Base-by-base conservation (phyloP, 139 green algal genomes). In the Picochlorum sp. region DNA sequence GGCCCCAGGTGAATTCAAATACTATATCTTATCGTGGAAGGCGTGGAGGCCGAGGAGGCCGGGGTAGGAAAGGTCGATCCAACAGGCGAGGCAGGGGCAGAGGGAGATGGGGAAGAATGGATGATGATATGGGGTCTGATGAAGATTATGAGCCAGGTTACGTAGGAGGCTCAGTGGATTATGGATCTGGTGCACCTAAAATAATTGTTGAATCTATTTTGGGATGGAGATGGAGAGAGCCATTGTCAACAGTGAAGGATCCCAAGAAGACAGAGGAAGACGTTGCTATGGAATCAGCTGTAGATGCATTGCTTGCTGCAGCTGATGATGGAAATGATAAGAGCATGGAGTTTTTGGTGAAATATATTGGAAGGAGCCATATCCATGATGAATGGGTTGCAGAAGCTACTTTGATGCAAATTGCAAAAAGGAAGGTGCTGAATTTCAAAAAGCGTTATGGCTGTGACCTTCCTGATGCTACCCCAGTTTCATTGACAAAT, bases 341-440 rank as follows among this genome's bases (percentile, higher is more conserved):
- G 15, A 79, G 89, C 67, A 74, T 75, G 0, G 88, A 95, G 77
- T 95, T 87, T 71, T 74, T 93, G 23, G 87, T 95, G 11, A 94
- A 95, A 72, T 95, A 85, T 71, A 37, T 72, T 23, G 78, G 80
- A 24, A 70, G 72, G n/a, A 76, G 68, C 52, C 87, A 96, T 70
- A 70, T 84, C 7, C 87, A 93, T 70, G 87, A 93, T 56, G 87
- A 92, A 75, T 96, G 83, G 83, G 83, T 83, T 34, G 34, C 69
- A 15, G 86, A 91, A 74, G 60, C 58, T 1, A 57, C 68, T 57
- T 72, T 95, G 56, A 58, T 84, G 59, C 71, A 66, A 41, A 70
- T 95, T 7, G 83, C 86, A 28, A 83, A 84, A 50, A 68, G 86
- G 24, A 90, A 90, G 81, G 74, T 92, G 51, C 66, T 88, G 41